Evolutionary conservation across 2,329 filamentous ascomycete species (phyloP), one percentile per base, ranked within the genome.

Genomic region (Fusarium albosuccineum): DNA sequence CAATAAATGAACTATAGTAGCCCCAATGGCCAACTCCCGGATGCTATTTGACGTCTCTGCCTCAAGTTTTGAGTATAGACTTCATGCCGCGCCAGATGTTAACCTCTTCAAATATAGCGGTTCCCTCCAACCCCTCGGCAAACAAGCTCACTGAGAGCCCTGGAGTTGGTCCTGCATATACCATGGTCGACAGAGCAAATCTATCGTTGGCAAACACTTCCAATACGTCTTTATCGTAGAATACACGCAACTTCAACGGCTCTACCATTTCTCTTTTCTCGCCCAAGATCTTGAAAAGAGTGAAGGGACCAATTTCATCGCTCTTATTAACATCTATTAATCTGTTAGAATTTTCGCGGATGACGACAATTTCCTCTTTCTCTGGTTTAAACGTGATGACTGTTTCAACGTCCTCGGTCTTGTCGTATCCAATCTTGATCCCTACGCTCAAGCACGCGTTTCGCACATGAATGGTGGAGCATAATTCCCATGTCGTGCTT

Each of bases 241-340:
- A 68, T 11, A 67, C 42, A 8, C 55, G 60, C 14, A 66, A 27
- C 6, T 52, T 50, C 33, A 69, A 39, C 4, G 39, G 34, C 52
- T 67, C 66, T n/a, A 59, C 22, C 22, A 7, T 22, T 22, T 22
- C 26, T 5, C 51, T 44, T 14, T 46, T 14, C 6, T 42, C 45
- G 8, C 37, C 26, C 9, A 44, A 39, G 2, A n/a, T 14, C 27
- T 27, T 36, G 66, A 85, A 82, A 4, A 85, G 75, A 0, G 82
- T 84, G 60, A 83, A 81, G 1, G 82, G 80, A 0, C 79, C 80
- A 60, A 61, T 61, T 52, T 79, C 76, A 3, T 68, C 57, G 14
- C 65, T 70, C 30, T 79, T 79, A 41, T 79, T 77, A 29, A 81
- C 22, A 72, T 71, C 0, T 66, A 46, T 33, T 78, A 68, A 26